Evolutionary conservation across 352 stramenopile genomes (phyloP), one percentile per base, ranked within the genome.

Genomic region (Phytophthora citrophthora): DNA sequence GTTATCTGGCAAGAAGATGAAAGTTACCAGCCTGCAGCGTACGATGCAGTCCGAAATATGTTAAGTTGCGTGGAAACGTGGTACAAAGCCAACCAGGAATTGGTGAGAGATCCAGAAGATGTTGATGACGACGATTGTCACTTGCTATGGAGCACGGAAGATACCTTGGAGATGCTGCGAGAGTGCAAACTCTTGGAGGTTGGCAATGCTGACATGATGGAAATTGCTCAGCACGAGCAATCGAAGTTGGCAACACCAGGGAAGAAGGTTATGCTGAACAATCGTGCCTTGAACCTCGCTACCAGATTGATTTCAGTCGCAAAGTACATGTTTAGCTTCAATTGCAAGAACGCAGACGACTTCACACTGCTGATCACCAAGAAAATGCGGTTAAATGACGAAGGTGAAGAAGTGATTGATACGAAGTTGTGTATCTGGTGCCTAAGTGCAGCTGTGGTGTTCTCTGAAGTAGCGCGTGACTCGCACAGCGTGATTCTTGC

Each of bases 401-500:
- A 60, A 24, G 46, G 72, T 26, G 40, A 91, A 73, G 83, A 72
- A 46, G 46, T 64, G 12, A 48, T 64, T 45, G 58, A 92, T 32
- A 63, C 81, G 40, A 93, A 86, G 67, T 54, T 93, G 43, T 93
- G 85, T 49, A 79, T 95, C 26, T 95, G 87, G 87, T 95, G 87
- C 50, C 54, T 95, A 1, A 91, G 89, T 41, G 83, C 86, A 1
- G 82, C 81, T 2, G 87, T 95, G 10, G 86, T 86, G 6, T 94
- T 95, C 59, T 70, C 71, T 15, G 81, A 91, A 20, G 70, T 95
- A 7, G 72, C 81, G n/a, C 66, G 48, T 23, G 15, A 86, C 9
- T 70, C 75, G 3, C 81, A 83, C 12, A 90, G 77, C 20, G 81
- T 95, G 4, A 89, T 95, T 34, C 55, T 95, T 16, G 90, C 87